Conservation (phyloP, 2,329 filamentous ascomycete species). For the Aureobasidium sp. region DNA sequence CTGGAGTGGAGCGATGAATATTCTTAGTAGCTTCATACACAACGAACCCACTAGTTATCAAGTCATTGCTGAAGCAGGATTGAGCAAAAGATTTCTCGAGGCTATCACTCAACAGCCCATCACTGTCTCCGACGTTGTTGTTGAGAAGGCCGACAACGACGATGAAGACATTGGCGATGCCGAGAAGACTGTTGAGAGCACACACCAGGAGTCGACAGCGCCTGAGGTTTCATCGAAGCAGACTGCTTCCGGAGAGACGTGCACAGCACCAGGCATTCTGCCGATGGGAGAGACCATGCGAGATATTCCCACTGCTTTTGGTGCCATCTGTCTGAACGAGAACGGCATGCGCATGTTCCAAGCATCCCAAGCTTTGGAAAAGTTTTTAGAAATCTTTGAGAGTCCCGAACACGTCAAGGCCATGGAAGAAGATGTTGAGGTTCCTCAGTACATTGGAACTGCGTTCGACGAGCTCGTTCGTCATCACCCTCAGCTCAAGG, state of each 20-base stretch:
- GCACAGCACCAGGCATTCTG: conserved; percentile 64
- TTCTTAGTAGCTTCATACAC: conserved; percentile 93
- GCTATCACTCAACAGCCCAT: conserved; percentile 56
- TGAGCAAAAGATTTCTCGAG: conserved; percentile 80
- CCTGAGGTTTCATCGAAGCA: background rate
- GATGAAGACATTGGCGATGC: background rate
- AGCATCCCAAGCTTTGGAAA: conserved; percentile 71
- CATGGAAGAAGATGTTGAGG: conserved; percentile 66
- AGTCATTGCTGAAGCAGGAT: conserved; percentile 86
- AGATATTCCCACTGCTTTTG: conserved; percentile 79
- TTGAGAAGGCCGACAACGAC: conserved; percentile 1
- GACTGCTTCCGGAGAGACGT: background rate
- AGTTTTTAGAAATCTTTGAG: conserved; percentile 94
- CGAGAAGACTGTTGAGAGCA: background rate
- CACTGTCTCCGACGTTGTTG: conserved; percentile 14
- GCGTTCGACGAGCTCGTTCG: conserved; percentile 91
- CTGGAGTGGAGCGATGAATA: conserved; percentile 90
- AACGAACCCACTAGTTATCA: conserved; percentile 97
- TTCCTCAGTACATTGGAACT: conserved; percentile 67
- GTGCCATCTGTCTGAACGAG: conserved; percentile 88
- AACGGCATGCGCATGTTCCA: conserved; percentile 82
- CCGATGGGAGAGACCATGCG: conserved; percentile 84
- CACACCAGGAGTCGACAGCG: background rate
- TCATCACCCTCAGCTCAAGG: conserved; percentile 80
- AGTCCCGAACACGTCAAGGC: conserved; percentile 81